phyloP scores from a whole-genome alignment of 208 protist genomes.

The Trypanosoma rangeli region DNA sequence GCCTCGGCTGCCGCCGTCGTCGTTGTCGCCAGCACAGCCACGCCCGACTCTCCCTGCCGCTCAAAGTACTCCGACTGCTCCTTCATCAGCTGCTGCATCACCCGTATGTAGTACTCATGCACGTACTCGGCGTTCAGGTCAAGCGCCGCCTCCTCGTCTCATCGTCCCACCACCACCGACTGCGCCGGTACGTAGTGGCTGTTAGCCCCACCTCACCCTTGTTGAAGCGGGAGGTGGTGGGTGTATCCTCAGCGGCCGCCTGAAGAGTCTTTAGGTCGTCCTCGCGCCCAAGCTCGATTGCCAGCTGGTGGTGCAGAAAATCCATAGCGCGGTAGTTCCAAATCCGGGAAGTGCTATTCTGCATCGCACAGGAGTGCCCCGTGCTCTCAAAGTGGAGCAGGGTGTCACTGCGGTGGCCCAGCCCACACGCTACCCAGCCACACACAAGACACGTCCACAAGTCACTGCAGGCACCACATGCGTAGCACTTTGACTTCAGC shows the following conservation, averaged over 20 bases:
- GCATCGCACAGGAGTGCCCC: conserved; percentile 71
- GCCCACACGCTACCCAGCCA: conserved; percentile 73
- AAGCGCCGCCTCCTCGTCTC: conserved; percentile 28
- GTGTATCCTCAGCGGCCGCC: conserved; percentile 21
- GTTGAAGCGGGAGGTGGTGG: background rate
- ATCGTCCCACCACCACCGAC: conserved; percentile 38
- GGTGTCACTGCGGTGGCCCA: conserved; percentile 50
- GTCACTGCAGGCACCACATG: conserved; percentile 74
- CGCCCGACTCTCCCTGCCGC: background rate
- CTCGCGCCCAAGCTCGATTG: conserved; percentile 52
- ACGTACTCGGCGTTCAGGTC: conserved; percentile 30
- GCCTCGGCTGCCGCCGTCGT: background rate
- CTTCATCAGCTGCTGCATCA: conserved; percentile 24
- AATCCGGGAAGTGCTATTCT: conserved; percentile 71
- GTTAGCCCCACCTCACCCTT: conserved; percentile 13
- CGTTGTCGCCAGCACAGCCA: background rate
- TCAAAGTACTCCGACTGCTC: conserved; percentile 35
- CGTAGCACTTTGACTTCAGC: conserved; percentile 63
- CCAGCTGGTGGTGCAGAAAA: conserved; percentile 80
- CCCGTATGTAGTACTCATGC: conserved; percentile 26
- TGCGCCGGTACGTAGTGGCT: conserved; percentile 30
- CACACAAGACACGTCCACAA: conserved; percentile 88
- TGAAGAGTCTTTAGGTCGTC: conserved; percentile 25
- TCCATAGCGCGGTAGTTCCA: conserved; percentile 57
- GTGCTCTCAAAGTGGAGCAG: conserved; percentile 57